A percentile compares a stretch with the other conserved stretches of the same genome.
Conservation (phyloP, 2,329 filamentous ascomycete genomes). For the Aspergillaceae sp. region DNA sequence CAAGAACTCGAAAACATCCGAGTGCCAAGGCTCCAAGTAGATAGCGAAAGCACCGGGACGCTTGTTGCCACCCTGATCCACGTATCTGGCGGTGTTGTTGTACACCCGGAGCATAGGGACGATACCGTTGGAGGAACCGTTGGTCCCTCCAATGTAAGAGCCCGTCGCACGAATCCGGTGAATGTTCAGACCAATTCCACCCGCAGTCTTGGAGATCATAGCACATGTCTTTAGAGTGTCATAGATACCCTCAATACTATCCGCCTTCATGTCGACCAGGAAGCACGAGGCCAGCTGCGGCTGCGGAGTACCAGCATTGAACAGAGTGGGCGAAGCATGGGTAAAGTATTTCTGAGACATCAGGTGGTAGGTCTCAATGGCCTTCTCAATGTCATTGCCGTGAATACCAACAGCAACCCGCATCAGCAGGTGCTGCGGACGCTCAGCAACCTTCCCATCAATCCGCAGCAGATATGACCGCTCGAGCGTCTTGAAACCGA, state of each 20-base stretch:
- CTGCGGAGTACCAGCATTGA: conserved; percentile 93
- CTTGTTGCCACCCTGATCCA: conserved; percentile 99
- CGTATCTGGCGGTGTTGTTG: conserved; percentile 98
- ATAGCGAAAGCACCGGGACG: conserved; percentile 96
- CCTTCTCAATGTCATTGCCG: conserved; percentile 87
- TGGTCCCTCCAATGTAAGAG: conserved; percentile 96
- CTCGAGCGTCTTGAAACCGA: conserved; percentile 98
- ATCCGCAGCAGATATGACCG: conserved; percentile 94
- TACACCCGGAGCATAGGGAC: conserved; percentile 97
- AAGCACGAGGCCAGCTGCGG: conserved; percentile 97
- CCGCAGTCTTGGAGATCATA: conserved; percentile 99
- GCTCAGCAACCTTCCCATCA: conserved; percentile 90
- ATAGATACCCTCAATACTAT: conserved; percentile 98
- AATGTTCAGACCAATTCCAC: conserved; percentile 92
- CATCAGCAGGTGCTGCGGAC: conserved; percentile 99
- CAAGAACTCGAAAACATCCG: conserved; percentile 93
- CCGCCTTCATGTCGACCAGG: conserved; percentile 98
- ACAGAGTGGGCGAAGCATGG: conserved; percentile 93
- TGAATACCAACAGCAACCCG: conserved; percentile 96
- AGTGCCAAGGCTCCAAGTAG: conserved; percentile 98
- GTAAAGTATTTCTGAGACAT: conserved; percentile 99
- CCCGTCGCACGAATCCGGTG: conserved; percentile 96
- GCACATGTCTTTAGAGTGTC: conserved; percentile 98
- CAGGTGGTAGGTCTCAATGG: conserved; percentile 94
- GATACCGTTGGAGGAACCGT: conserved; percentile 95